Evolutionary conservation across 768 basidiomycete species (phyloP).

Genomic region (Suillus tomentosus): DNA sequence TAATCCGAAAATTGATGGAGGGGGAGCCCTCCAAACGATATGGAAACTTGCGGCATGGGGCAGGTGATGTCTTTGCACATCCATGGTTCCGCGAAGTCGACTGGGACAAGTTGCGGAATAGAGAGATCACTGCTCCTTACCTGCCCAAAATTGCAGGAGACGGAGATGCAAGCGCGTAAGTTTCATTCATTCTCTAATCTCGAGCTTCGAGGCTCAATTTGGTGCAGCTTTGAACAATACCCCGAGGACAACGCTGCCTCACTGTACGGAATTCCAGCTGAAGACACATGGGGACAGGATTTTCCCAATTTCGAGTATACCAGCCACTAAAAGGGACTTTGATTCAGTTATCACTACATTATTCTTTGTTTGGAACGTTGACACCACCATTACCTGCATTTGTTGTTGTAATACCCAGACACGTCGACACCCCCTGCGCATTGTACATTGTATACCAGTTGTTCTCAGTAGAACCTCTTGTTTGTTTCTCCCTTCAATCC

Average conservation of each 20-base stretch:
- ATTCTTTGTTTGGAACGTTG: slow-evolving; percentile 7
- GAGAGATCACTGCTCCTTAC: slow-evolving; percentile 95
- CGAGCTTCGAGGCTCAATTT: background rate
- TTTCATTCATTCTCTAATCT: slow-evolving; percentile 24
- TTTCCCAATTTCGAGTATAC: slow-evolving; percentile 87
- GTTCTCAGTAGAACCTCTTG: slow-evolving; percentile 14
- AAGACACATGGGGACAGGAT: slow-evolving; percentile 62
- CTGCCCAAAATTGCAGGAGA: slow-evolving; percentile 89
- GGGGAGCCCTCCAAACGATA: slow-evolving; percentile 84
- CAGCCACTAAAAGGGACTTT: slow-evolving; percentile 13
- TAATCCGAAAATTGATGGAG: slow-evolving; percentile 91
- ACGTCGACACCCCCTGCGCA: slow-evolving; percentile 4
- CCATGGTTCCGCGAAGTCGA: slow-evolving; percentile 94
- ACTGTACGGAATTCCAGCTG: slow-evolving; percentile 57
- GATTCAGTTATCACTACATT: slow-evolving; percentile 16
- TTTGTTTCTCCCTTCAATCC: slow-evolving; percentile 6
- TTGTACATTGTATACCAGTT: slow-evolving; percentile 12
- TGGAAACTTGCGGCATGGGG: slow-evolving; percentile 87
- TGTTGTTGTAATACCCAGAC: slow-evolving; percentile 17
- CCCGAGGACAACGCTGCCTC: slow-evolving; percentile 70
- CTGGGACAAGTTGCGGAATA: slow-evolving; percentile 75
- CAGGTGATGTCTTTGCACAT: slow-evolving; percentile 90
- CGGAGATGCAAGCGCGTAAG: slow-evolving; percentile 93
- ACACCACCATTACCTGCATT: slow-evolving; percentile 12
- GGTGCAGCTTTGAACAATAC: slow-evolving; percentile 69